phyloP scores from a whole-genome alignment of 805 yeast genomes.

The Candida sanyiensis region DNA sequence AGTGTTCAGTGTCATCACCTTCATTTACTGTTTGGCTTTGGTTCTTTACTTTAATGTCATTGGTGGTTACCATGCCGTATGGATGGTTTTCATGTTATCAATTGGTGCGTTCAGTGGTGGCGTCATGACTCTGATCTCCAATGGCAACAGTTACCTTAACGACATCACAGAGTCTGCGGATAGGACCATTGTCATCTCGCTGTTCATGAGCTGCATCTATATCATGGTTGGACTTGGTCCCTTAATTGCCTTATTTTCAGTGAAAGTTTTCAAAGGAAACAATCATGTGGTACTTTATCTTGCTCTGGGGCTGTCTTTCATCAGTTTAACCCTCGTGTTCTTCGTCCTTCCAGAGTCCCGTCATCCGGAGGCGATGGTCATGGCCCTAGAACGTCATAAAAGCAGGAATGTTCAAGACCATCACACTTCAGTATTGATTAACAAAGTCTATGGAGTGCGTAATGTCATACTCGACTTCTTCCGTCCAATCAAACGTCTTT shows the following conservation, averaged over 20 bases:
- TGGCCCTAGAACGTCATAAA: conserved; percentile 11
- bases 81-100: conserved; percentile 12
- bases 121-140: conserved; percentile 22
- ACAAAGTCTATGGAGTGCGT: not conserved
- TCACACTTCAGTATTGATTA: not conserved
- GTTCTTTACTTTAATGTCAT: conserved; percentile 14
- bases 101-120: conserved; percentile 21
- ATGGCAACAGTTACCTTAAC: conserved; percentile 22
- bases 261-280: conserved; percentile 11
- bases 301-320: conserved; percentile 9
- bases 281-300: conserved; percentile 7
- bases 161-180: conserved; percentile 17
- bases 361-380: conserved; percentile 18
- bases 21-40: conserved; percentile 10
- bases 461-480: conserved; percentile 6
- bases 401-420: not conserved
- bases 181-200: conserved; percentile 16
- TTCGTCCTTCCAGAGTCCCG: conserved; percentile 15
- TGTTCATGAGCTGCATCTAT: conserved; percentile 23
- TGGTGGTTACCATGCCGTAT: conserved; percentile 5
- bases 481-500: conserved; percentile 18
- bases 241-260: conserved; percentile 18
- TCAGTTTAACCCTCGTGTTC: conserved; percentile 7
- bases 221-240: conserved; percentile 22
- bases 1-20: conserved; percentile 14